Evolutionary conservation across 2,329 filamentous ascomycete species (phyloP).

Genomic region (Sclerotinia sclerotiorum): DNA sequence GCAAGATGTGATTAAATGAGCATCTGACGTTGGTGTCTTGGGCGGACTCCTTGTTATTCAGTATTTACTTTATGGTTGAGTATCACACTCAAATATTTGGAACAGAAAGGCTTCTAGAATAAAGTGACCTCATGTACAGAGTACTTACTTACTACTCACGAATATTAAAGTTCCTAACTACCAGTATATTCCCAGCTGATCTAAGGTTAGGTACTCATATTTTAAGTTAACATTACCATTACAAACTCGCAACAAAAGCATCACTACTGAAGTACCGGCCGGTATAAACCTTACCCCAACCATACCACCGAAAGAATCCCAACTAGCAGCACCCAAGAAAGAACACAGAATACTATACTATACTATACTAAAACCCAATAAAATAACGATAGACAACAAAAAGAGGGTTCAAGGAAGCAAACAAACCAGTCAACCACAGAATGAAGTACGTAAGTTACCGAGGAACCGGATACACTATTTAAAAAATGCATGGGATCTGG

Average conservation of each 20-base stretch:
- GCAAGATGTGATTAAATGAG: background rate
- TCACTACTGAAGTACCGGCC: too few relatives aligned
- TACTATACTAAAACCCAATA: background rate
- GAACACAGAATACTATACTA: background rate
- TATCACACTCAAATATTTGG: too few relatives aligned
- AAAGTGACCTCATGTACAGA: too few relatives aligned
- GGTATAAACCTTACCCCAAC: too few relatives aligned
- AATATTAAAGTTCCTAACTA: background rate
- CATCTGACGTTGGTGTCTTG: background rate
- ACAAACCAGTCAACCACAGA: background rate
- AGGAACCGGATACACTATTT: conserved; percentile 11
- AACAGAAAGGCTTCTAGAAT: background rate
- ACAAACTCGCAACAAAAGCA: too few relatives aligned
- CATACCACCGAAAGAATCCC: background rate
- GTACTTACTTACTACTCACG: too few relatives aligned
- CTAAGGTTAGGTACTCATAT: too few relatives aligned
- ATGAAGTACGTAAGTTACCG: background rate
- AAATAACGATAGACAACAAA: background rate
- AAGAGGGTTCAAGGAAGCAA: background rate
- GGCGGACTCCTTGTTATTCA: background rate
- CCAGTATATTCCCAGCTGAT: background rate
- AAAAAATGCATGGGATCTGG: background rate
- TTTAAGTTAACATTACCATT: too few relatives aligned
- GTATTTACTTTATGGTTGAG: too few relatives aligned
- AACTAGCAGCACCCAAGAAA: background rate